phyloP scores from a whole-genome alignment of 306 rosid genomes.

The Calophaca sinica region DNA sequence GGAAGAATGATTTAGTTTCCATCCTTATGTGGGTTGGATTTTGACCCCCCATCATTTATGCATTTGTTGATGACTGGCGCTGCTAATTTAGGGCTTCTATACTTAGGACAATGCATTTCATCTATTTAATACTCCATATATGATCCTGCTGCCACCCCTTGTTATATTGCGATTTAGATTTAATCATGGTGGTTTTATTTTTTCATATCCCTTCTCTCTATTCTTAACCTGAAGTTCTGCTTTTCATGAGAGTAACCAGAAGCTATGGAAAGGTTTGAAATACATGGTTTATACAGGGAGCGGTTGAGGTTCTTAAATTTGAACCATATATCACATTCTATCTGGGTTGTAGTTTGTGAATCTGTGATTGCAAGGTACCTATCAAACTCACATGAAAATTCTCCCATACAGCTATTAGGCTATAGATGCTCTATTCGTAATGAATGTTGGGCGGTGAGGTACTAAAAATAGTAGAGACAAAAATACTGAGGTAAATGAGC shows the following conservation, averaged over 20 bases:
- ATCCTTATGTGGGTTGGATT: background rate
- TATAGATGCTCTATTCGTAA: no score
- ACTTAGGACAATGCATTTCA: background rate
- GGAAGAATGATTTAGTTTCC: conserved; percentile 29
- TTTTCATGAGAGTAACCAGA: conserved; percentile 4
- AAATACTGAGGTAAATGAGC: conserved; percentile 21
- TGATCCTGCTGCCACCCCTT: background rate
- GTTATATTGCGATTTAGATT: conserved; percentile 15
- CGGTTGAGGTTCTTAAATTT: background rate
- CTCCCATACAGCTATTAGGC: no score
- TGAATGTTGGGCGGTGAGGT: conserved; percentile 11
- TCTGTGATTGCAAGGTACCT: no score
- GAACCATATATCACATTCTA: no score
- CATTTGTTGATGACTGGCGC: conserved; percentile 15
- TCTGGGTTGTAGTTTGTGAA: no score
- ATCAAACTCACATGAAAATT: no score
- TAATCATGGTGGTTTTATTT: background rate
- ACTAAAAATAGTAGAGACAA: background rate
- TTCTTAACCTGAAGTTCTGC: background rate
- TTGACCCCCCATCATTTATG: background rate
- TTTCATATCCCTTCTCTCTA: background rate
- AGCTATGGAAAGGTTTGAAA: conserved; percentile 19
- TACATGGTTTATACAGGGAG: conserved; percentile 6
- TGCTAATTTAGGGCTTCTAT: conserved; percentile 4
- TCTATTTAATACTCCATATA: conserved; percentile 11